Base-by-base conservation (phyloP, 306 rosid genomes). In the Prunus fruticosa region DNA sequence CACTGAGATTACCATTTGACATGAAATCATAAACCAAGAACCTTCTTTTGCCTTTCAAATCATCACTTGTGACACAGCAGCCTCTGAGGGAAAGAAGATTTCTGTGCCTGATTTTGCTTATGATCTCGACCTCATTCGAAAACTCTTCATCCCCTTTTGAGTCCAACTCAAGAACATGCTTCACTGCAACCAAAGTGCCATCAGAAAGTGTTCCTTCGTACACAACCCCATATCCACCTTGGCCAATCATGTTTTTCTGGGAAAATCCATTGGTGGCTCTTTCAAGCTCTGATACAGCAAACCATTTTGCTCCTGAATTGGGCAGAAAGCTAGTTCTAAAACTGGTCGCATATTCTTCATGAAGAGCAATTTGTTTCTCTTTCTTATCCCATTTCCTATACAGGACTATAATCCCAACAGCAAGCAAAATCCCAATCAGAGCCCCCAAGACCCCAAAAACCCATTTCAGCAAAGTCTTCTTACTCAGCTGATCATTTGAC, bases 41-140 rank as follows among this genome's bases (percentile, higher is more conserved):
- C 79, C 93, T 88, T 53, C 92, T 87, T 63, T 89, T 87, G 53
- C 95, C 90, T 74, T 63, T 85, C 7, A 77, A 46, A 63, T 75
- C 85, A 18, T 93, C 89, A 64, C 91, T 86, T 5, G 89, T 18
- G 41, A 93, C 91, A 16, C 98, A 93, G 53, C 96, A 93, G 2
- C 98, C 98, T 51, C 90, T 71, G 1, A 93, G 87, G 47, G 96
- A 64, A 34, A 93, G 85, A 30, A 93, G 91, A 67, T 93, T 91
- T 82, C 91, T 88, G 76, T 91, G 98, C 79, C 91, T 83, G 0
- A 91, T 89, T 76, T 88, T 93, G 89, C 97, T 84, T 11, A 91
- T 93, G 63, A 91, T 89, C 75, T 86, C 95, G 2, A 93, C 91
- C 58, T 93, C 98, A 80, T 93, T 85, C 25, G 84, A 74, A 51